These are phyloP conservation scores for Alisma plantagoaquatica DNA, from an alignment of 106 monocot genomes.

Conservation along the genomic window DNA sequence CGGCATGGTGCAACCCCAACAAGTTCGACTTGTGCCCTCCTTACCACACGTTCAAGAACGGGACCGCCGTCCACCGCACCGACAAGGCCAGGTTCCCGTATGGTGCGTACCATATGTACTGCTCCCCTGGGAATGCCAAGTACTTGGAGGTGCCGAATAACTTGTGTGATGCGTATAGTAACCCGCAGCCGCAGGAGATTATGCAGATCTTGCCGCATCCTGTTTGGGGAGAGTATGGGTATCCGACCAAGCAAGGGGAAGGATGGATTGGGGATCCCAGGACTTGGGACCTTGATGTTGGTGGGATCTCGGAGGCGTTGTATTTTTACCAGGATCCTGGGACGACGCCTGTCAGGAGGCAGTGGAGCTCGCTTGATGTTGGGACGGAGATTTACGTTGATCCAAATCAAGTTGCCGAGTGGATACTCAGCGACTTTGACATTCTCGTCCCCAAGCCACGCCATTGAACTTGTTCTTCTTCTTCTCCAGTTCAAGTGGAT, in stretches of 20 bases:
- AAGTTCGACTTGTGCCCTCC: slow-evolving; percentile 48
- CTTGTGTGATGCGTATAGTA: slow-evolving; percentile 68
- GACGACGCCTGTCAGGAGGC: slow-evolving; percentile 41
- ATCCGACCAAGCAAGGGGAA: slow-evolving; percentile 54
- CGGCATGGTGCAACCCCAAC: slow-evolving; percentile 34
- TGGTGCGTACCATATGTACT: slow-evolving; percentile 63
- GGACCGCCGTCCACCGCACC: slow-evolving; percentile 36
- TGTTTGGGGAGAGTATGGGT: slow-evolving; percentile 68
- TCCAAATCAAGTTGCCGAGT: slow-evolving; percentile 39
- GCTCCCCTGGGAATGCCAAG: slow-evolving; percentile 59
- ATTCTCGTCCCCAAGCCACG: slow-evolving; percentile 31
- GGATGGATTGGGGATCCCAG: slow-evolving; percentile 73
- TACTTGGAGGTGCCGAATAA: slow-evolving; percentile 50
- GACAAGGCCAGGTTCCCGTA: slow-evolving; percentile 46
- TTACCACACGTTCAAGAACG: slow-evolving; percentile 57
- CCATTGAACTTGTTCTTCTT: not conserved
- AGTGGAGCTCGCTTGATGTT: slow-evolving; percentile 61
- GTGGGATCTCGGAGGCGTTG: slow-evolving; percentile 42
- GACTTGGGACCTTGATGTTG: slow-evolving; percentile 74
- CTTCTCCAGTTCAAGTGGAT: too few relatives aligned
- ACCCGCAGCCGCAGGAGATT: slow-evolving; percentile 80
- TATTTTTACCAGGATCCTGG: slow-evolving; percentile 87
- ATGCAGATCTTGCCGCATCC: slow-evolving; percentile 74
- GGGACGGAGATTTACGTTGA: slow-evolving; percentile 69
- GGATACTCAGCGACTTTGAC: slow-evolving; percentile 62